phyloP scores from a whole-genome alignment of 768 basidiomycete genomes.

The Boletus huronensis region DNA sequence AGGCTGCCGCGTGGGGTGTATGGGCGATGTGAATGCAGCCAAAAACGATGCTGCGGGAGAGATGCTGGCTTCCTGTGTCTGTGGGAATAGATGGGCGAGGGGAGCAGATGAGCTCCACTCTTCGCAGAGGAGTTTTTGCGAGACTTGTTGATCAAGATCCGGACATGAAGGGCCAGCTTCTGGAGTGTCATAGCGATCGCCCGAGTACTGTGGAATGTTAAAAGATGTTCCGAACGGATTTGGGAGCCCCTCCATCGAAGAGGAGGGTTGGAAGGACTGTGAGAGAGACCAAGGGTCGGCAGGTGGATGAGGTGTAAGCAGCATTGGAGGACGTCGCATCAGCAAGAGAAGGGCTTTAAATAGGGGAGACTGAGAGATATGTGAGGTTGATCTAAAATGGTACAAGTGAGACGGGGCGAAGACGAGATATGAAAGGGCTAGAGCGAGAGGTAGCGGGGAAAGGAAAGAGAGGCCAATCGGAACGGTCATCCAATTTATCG shows the following conservation, averaged over 20 bases:
- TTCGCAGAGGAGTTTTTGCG: slow-evolving; percentile 13
- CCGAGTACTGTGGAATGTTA: neutral
- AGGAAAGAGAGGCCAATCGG: slow-evolving; percentile 13
- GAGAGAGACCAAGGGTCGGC: slow-evolving; percentile 3
- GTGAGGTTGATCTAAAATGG: neutral
- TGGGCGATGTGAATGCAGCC: slow-evolving; percentile 52
- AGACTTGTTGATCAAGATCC: slow-evolving; percentile 30
- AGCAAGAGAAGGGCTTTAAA: neutral
- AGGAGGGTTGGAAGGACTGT: slow-evolving; percentile 4
- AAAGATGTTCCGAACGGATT: slow-evolving; percentile 12
- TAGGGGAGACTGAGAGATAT: neutral
- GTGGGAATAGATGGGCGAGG: slow-evolving; percentile 4
- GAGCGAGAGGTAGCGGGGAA: slow-evolving; percentile 10
- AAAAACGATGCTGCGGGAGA: slow-evolving; percentile 79
- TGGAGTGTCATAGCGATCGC: neutral
- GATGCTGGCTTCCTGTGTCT: slow-evolving; percentile 17
- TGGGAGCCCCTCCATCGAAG: slow-evolving; percentile 4
- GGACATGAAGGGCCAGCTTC: slow-evolving; percentile 6
- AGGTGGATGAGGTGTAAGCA: neutral
- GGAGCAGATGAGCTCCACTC: neutral
- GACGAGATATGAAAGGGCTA: neutral
- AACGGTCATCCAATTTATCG: slow-evolving; percentile 18
- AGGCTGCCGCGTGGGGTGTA: slow-evolving; percentile 36
- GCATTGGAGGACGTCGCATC: slow-evolving; percentile 5
- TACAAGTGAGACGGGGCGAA: neutral